Evolutionary conservation across 495 filamentous ascomycete species (phyloP).

Genomic region (Aspergillus olivimuriae): DNA sequence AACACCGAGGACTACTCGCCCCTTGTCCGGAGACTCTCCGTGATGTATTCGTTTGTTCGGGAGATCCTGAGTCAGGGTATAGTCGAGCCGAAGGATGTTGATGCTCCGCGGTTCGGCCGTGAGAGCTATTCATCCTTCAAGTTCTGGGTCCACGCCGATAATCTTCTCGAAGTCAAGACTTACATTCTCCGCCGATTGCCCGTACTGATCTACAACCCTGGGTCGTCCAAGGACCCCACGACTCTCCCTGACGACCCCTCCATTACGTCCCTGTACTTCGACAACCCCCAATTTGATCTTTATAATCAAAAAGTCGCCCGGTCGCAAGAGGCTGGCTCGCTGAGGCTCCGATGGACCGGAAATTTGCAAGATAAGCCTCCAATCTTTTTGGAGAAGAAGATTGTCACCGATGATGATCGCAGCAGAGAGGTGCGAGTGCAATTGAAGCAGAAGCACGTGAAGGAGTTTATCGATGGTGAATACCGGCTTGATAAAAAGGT

Average conservation of each 20-base stretch:
- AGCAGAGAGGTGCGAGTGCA: slow-evolving; percentile 72
- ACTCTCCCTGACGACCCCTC: slow-evolving; percentile 75
- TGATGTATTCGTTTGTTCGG: slow-evolving; percentile 92
- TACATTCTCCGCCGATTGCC: slow-evolving; percentile 85
- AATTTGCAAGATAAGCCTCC: slow-evolving; percentile 70
- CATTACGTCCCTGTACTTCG: slow-evolving; percentile 94
- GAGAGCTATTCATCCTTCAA: slow-evolving; percentile 87
- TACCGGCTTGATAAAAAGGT: slow-evolving; percentile 91
- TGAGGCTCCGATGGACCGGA: slow-evolving; percentile 89
- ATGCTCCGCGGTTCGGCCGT: slow-evolving; percentile 38
- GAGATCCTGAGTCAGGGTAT: slow-evolving; percentile 61
- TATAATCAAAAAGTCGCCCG: slow-evolving; percentile 81
- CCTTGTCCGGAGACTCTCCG: slow-evolving; percentile 75
- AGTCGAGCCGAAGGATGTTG: slow-evolving; percentile 32
- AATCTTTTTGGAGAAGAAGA: slow-evolving; percentile 85
- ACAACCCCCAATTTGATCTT: slow-evolving; percentile 74
- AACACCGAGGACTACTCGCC: slow-evolving; percentile 94
- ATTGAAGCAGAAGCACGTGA: slow-evolving; percentile 91
- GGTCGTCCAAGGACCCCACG: slow-evolving; percentile 69
- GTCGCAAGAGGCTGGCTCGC: slow-evolving; percentile 67
- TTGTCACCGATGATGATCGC: slow-evolving; percentile 62
- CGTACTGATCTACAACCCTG: slow-evolving; percentile 85
- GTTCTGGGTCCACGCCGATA: slow-evolving; percentile 96
- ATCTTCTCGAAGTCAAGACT: slow-evolving; percentile 93
- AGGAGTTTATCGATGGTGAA: slow-evolving; percentile 76